Base-by-base conservation (phyloP, 768 basidiomycete species). In the Rhodotorula taiwanensis region DNA sequence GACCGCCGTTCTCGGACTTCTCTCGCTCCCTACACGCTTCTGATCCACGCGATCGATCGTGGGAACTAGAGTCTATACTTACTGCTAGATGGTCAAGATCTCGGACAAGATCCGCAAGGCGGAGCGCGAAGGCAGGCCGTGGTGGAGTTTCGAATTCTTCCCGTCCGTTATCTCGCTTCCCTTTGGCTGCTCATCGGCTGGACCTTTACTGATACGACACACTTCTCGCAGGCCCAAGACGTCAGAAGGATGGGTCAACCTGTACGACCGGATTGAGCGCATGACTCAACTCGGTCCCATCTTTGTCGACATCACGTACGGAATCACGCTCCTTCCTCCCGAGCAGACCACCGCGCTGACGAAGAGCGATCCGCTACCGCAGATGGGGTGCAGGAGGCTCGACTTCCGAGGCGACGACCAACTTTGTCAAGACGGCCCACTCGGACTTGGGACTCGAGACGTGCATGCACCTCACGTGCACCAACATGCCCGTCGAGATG, bases 61-160 rank as follows among this genome's bases (percentile, higher is more conserved):
- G 10, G 36, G 10, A 16, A 39, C 36, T 16, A 39, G 10, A 39
- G 13, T 44, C 43, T 10, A 44, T 20, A n/a, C n/a, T 16, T 39
- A 39, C 36, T 9, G 36, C 36, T 16, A 39, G 36, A 39, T 44
- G 43, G 43, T 44, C 43, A 60, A 87, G 83, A 89, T 98, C 76
- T 90, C 86, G 71, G 84, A 92, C 77, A 97, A 94, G 80, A 89
- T 97, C 49, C 81, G 85, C 67, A 84, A 89, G 76, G 88, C 88
- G 52, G 79, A 83, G 64, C 85, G 86, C 75, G 87, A 94, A 71
- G 85, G 86, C 67, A 84, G 89, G 73, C 79, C 89, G 63, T 95
- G 92, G 87, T 99, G 93, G 93, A 92, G 89, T 42, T 98, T 99
- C 75, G 94, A 99, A 75, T 98, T 92, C 78, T 98, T 99, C 73